Percentiles rank a stretch among this genome's conserved stretches.
Conservation (phyloP, 2,329 filamentous ascomycete genomes). For the Claviceps digitariae region DNA sequence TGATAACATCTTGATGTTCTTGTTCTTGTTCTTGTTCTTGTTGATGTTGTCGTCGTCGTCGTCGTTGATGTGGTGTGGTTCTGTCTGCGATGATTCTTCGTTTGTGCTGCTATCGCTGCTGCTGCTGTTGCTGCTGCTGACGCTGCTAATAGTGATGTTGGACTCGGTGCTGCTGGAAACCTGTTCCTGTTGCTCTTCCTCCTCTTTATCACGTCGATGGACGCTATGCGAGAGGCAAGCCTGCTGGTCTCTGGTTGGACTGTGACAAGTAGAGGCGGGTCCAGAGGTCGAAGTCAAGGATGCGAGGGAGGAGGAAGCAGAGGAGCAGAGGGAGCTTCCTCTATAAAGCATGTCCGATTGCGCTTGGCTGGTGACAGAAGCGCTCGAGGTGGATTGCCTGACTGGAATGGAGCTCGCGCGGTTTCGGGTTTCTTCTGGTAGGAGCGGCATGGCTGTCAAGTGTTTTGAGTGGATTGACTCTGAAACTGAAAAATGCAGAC, state of each 20-base stretch:
- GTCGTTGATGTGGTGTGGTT: conserved; percentile 7
- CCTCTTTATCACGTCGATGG: background rate
- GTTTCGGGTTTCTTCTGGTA: conserved; percentile 6
- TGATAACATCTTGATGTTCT: conserved; percentile 16
- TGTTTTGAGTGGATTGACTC: conserved; percentile 1
- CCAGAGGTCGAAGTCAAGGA: background rate
- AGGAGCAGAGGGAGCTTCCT: conserved; percentile 10
- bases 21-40: conserved; percentile 7
- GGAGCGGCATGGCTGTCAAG: conserved; percentile 7
- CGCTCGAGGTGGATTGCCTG: conserved; percentile 2
- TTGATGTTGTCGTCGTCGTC: conserved; percentile 8
- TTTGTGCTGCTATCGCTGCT: background rate
- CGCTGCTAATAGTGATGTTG: background rate
- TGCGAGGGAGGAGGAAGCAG: background rate
- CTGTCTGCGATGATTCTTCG: background rate
- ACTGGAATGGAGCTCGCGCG: conserved; percentile 10
- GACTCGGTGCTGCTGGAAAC: conserved; percentile 1
- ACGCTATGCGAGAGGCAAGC: background rate
- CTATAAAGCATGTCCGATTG: conserved; percentile 9
- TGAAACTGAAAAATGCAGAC: background rate
- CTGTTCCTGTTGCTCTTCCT: conserved; percentile 1
- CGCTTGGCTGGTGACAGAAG: background rate
- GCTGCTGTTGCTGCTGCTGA: conserved; percentile 4
- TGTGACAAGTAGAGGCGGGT: conserved; percentile 2
- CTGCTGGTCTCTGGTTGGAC: conserved; percentile 1